Evolutionary conservation across 2,329 filamentous ascomycete genomes (phyloP).

Genomic region (Stromatinia cepivora): DNA sequence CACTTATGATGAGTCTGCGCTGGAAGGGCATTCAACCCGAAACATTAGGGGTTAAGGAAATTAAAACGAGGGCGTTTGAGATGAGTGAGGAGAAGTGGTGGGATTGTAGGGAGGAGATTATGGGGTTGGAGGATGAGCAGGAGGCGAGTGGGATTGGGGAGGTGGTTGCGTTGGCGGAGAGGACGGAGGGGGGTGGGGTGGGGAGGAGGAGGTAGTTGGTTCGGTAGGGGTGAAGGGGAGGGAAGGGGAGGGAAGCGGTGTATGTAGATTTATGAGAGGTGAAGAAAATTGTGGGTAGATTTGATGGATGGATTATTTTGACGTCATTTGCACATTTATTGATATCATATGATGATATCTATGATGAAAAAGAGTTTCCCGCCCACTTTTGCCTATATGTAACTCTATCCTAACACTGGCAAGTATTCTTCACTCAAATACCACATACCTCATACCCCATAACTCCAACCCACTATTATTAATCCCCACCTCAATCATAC

Average conservation of each 20-base stretch:
- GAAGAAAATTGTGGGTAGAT: too few relatives aligned
- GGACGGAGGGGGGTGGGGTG: constrained; percentile 27
- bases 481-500: too few relatives aligned
- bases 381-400: too few relatives aligned
- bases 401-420: too few relatives aligned
- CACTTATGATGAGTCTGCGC: constrained; percentile 73
- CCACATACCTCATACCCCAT: too few relatives aligned
- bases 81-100: constrained; percentile 97
- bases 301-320: too few relatives aligned
- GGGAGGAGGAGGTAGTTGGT: constrained; percentile 35
- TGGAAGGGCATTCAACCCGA: constrained; percentile 67
- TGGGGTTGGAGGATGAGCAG: constrained; percentile 89
- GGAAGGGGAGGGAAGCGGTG: not conserved
- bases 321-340: too few relatives aligned
- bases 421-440: too few relatives aligned
- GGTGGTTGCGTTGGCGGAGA: constrained; percentile 73
- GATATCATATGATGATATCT: too few relatives aligned
- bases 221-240: not conserved
- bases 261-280: too few relatives aligned
- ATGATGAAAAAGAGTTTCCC: too few relatives aligned
- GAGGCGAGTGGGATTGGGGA: constrained; percentile 85
- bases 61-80: constrained; percentile 87
- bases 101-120: constrained; percentile 94
- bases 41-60: constrained; percentile 78
- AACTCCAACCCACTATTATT: too few relatives aligned